Conservation (phyloP, 2,329 filamentous ascomycete genomes). For the Paracoccidioides brasiliensis region DNA sequence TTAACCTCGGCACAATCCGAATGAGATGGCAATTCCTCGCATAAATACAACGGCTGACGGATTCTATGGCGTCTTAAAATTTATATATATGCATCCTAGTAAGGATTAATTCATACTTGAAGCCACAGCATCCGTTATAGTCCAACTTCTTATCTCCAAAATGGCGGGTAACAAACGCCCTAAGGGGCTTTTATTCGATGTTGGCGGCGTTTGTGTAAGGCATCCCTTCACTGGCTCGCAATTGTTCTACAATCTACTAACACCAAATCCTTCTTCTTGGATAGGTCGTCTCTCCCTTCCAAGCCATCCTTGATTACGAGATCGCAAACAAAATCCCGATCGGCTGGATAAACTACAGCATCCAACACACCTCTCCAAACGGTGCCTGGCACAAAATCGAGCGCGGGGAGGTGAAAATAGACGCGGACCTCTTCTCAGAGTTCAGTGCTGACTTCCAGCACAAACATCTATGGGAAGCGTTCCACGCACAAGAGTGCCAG, state of each 20-base stretch:
- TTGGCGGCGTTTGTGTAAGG: constrained; percentile 92
- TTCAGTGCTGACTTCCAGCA: constrained; percentile 65
- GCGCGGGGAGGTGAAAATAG: constrained; percentile 64
- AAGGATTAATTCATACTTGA: no score
- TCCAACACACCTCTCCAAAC: constrained; percentile 61
- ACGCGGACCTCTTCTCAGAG: constrained; percentile 58
- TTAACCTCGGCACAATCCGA: neutral
- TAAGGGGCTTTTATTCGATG: constrained; percentile 79
- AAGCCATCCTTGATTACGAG: constrained; percentile 88
- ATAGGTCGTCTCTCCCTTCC: constrained; percentile 81
- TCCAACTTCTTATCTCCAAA: neutral
- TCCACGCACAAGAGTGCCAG: constrained; percentile 24
- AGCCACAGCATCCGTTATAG: neutral
- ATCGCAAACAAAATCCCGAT: constrained; percentile 59
- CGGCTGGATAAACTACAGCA: constrained; percentile 85
- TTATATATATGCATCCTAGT: no score
- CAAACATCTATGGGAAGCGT: constrained; percentile 55
- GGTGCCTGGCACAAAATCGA: constrained; percentile 86
- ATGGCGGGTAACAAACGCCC: constrained; percentile 40
- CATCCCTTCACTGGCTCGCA: neutral
- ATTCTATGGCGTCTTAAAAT: no score
- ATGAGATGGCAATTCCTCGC: neutral
- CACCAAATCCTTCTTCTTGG: neutral
- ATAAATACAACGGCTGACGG: neutral
- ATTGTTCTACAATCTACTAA: neutral